These are phyloP conservation scores for Mortierella polycephala DNA, from an alignment of 371 early-diverging fungal species.

Conservation along the genomic window DNA sequence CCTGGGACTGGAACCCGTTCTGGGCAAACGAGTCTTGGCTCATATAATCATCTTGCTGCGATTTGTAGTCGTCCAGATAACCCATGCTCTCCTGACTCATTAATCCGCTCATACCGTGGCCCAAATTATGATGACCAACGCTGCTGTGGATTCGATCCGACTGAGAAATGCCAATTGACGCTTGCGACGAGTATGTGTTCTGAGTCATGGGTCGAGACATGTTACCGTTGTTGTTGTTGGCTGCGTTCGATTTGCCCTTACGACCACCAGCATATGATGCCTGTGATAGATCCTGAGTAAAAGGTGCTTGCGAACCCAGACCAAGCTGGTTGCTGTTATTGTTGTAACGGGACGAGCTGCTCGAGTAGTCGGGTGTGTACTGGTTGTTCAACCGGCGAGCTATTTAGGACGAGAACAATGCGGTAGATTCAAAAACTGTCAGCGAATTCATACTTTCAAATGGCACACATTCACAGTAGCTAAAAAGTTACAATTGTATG, in stretches of 20 bases:
- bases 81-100: slow-evolving; percentile 67
- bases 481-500: no score
- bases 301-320: slow-evolving; percentile 74
- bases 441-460: neutral
- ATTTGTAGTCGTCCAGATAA: slow-evolving; percentile 69
- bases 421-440: neutral
- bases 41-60: slow-evolving; percentile 66
- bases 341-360: slow-evolving; percentile 65
- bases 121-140: slow-evolving; percentile 17
- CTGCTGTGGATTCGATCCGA: slow-evolving; percentile 67
- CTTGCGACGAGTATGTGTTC: slow-evolving; percentile 51
- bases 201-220: slow-evolving; percentile 49
- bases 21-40: slow-evolving; percentile 59
- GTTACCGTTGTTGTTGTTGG: slow-evolving; percentile 13
- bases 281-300: slow-evolving; percentile 77
- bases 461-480: neutral
- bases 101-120: slow-evolving; percentile 45
- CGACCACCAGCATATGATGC: slow-evolving; percentile 58
- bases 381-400: slow-evolving; percentile 62
- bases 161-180: slow-evolving; percentile 64
- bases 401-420: slow-evolving; percentile 15
- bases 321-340: slow-evolving; percentile 61
- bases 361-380: slow-evolving; percentile 67
- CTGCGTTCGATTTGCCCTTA: slow-evolving; percentile 32
- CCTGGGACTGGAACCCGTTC: slow-evolving; percentile 58